Conservation (phyloP, 208 protist genomes). For the Trypanosoma congolense region DNA sequence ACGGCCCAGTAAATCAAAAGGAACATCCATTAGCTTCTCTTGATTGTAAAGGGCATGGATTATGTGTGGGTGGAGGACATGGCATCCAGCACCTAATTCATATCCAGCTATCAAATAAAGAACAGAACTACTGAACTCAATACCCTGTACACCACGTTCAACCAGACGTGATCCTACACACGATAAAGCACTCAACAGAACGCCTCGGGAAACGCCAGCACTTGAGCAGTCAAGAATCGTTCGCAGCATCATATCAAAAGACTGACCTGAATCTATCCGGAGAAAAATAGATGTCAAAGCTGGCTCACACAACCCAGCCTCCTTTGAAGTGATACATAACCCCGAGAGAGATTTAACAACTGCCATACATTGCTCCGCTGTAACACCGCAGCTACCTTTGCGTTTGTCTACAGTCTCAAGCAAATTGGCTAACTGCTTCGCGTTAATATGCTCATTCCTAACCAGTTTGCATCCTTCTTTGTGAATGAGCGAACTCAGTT, state of each 20-base stretch:
- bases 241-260: background rate
- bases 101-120: conserved; percentile 21
- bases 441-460: no score
- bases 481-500: no score
- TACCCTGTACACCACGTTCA: background rate
- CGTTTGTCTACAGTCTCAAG: conserved; percentile 5
- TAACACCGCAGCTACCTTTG: conserved; percentile 14
- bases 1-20: conserved; percentile 4
- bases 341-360: conserved; percentile 15
- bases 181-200: conserved; percentile 14
- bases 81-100: conserved; percentile 16
- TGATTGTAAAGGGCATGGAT: conserved; percentile 4
- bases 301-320: conserved; percentile 1
- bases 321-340: background rate
- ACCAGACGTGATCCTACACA: conserved; percentile 14
- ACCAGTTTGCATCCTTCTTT: no score
- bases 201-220: conserved; percentile 11
- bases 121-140: conserved; percentile 5
- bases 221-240: conserved; percentile 15
- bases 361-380: conserved; percentile 13
- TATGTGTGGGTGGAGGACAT: conserved; percentile 8
- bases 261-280: conserved; percentile 1
- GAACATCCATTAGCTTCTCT: conserved; percentile 6
- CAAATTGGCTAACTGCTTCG: conserved; percentile 3
- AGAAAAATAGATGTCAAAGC: conserved; percentile 13